phyloP scores from a whole-genome alignment of 306 rosid species.

The Lagenaria siceraria region DNA sequence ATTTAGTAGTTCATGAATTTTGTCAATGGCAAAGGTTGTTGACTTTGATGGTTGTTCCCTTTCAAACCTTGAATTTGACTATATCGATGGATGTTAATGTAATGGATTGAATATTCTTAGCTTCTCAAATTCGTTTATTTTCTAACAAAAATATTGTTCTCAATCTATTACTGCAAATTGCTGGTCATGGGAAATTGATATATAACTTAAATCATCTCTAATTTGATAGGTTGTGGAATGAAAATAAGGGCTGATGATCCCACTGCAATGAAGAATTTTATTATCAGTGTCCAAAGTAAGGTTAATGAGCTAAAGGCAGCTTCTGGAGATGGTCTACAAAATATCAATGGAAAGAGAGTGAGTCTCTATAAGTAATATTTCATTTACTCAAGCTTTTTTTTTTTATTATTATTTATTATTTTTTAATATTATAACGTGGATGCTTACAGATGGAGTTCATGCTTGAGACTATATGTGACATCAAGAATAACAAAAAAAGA shows the following conservation, averaged over 20 bases:
- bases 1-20: not conserved
- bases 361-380: constrained; percentile 18
- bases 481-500: constrained; percentile 89
- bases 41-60: not conserved
- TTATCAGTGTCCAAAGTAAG: constrained; percentile 54
- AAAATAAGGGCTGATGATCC: constrained; percentile 92
- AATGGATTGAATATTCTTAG: not conserved
- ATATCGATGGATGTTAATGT: not conserved
- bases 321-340: constrained; percentile 31
- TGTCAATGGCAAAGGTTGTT: not conserved
- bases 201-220: not conserved
- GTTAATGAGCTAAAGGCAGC: constrained; percentile 54
- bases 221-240: constrained; percentile 80
- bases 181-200: not conserved
- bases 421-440: constrained; percentile 11
- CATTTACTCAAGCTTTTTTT: not conserved
- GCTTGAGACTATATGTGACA: constrained; percentile 88
- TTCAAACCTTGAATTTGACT: not conserved
- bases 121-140: not conserved
- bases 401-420: not conserved
- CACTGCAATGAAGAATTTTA: constrained; percentile 65
- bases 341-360: constrained; percentile 56
- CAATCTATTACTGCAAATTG: not conserved
- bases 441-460: constrained; percentile 85
- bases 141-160: not conserved